These are phyloP conservation scores for Melastoma candidum DNA, from an alignment of 441 rosid genomes.

Conservation along the genomic window DNA sequence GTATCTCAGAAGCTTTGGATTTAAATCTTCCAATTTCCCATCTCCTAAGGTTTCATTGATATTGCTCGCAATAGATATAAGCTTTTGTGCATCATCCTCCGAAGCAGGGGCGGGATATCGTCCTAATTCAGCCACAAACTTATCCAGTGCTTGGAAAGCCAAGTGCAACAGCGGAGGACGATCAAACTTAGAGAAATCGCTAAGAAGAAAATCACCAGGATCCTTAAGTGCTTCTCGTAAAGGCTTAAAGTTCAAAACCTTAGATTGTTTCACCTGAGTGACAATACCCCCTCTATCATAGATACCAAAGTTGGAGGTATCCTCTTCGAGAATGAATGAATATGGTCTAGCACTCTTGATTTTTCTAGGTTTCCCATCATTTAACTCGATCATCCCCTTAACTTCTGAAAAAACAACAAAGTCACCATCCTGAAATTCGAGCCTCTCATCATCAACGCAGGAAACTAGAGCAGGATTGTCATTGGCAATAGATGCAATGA, in stretches of 20 bases:
- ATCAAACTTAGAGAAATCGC: constrained; percentile 85
- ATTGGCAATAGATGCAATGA: constrained; percentile 77
- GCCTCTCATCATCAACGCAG: constrained; percentile 92
- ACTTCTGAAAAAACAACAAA: constrained; percentile 82
- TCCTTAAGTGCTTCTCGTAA: constrained; percentile 71
- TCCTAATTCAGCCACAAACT: constrained; percentile 42
- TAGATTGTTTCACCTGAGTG: constrained; percentile 82
- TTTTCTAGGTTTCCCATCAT: constrained; percentile 89
- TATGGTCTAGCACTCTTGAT: constrained; percentile 70
- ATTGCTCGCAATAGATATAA: constrained; percentile 40
- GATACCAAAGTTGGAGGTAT: constrained; percentile 51
- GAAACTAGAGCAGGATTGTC: constrained; percentile 70
- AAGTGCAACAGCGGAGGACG: constrained; percentile 79
- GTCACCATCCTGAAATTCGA: constrained; percentile 89
- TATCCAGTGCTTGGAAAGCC: constrained; percentile 87
- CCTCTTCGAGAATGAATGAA: constrained; percentile 74
- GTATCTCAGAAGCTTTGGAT: constrained; percentile 53
- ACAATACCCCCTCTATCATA: constrained; percentile 84
- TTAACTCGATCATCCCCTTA: constrained; percentile 75
- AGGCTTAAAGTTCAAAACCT: constrained; percentile 67
- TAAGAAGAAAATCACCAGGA: constrained; percentile 84
- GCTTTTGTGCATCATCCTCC: constrained; percentile 69
- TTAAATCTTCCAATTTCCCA: constrained; percentile 51
- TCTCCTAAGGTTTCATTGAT: constrained; percentile 54
- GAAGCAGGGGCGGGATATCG: constrained; percentile 80